phyloP scores from a whole-genome alignment of 768 basidiomycete species.

The Suillus brevipes region DNA sequence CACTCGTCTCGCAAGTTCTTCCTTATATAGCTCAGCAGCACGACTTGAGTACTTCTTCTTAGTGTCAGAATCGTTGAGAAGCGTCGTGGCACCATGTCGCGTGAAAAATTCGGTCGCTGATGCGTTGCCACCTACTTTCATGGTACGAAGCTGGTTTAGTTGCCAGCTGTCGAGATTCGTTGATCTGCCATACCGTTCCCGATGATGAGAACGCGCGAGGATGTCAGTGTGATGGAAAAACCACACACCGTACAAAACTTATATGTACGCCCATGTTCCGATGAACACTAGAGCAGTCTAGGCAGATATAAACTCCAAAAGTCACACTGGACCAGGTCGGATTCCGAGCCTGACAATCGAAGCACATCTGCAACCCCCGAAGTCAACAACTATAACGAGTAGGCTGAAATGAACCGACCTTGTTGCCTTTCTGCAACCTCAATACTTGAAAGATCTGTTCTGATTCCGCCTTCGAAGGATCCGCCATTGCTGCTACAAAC shows the following conservation, averaged over 20 bases:
- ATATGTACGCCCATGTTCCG: conserved; percentile 98
- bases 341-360: conserved; percentile 93
- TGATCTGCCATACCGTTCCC: conserved; percentile 53
- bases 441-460: conserved; percentile 83
- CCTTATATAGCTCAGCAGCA: conserved; percentile 87
- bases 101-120: conserved; percentile 87
- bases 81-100: conserved; percentile 75
- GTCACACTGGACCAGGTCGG: conserved; percentile 98
- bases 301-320: conserved; percentile 95
- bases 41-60: conserved; percentile 90
- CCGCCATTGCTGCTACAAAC: conserved; percentile 50
- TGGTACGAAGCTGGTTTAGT: conserved; percentile 82
- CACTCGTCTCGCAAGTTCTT: conserved; percentile 80
- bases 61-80: conserved; percentile 71
- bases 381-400: background rate
- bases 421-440: conserved; percentile 86
- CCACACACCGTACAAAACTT: conserved; percentile 85
- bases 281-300: conserved; percentile 95
- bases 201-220: conserved; percentile 18
- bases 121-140: conserved; percentile 95
- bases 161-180: conserved; percentile 98
- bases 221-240: background rate
- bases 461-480: conserved; percentile 84
- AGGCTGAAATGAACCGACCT: conserved; percentile 43
- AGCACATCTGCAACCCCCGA: conserved; percentile 61